Evolutionary conservation across 257 asterid species (phyloP).

Genomic region (Parsonsia alboflavescens): DNA sequence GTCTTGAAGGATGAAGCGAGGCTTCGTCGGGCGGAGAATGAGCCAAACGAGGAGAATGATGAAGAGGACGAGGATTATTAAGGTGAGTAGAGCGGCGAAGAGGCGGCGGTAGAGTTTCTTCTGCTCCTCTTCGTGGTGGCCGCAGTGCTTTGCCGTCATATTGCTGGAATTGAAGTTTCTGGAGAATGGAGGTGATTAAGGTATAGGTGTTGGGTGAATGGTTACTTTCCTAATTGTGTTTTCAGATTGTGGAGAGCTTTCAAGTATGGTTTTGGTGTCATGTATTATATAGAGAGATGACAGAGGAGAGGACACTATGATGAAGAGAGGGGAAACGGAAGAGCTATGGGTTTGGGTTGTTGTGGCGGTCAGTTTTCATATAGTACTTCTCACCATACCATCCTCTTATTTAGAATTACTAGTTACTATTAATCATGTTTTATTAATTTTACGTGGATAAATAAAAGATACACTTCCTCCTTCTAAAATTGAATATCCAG

Average conservation of each 20-base stretch:
- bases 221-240: background rate
- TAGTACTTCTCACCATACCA: background rate
- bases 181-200: background rate
- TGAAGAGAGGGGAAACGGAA: background rate
- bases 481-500: no score
- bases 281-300: background rate
- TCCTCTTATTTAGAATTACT: no score
- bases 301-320: background rate
- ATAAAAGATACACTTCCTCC: no score
- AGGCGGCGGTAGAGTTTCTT: constrained; percentile 31
- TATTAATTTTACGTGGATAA: no score
- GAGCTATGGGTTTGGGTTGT: background rate
- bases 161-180: constrained; percentile 2
- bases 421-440: no score
- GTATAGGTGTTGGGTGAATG: background rate
- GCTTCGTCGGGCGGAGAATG: constrained; percentile 69
- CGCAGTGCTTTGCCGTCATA: constrained; percentile 56
- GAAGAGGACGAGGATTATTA: constrained; percentile 38
- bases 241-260: background rate
- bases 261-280: background rate
- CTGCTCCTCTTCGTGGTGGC: constrained; percentile 39
- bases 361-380: background rate
- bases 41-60: constrained; percentile 48
- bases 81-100: constrained; percentile 10
- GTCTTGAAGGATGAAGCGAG: constrained; percentile 63